Evolutionary conservation across 2,329 filamentous ascomycete genomes (phyloP).

Genomic region (Aspergillus sp.): DNA sequence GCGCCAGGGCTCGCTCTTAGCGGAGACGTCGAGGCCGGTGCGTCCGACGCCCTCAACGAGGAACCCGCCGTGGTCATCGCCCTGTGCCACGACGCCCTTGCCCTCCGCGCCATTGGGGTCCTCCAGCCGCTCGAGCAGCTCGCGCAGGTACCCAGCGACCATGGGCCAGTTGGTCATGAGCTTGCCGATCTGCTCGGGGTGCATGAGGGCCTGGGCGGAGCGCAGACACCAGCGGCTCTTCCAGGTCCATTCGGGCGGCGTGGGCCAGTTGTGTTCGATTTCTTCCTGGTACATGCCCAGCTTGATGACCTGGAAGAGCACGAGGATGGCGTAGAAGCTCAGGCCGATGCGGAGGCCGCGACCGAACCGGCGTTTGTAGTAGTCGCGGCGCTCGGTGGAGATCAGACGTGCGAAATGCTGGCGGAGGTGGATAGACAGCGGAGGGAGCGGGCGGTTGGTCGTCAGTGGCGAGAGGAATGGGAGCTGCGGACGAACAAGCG

Average conservation of each 20-base stretch:
- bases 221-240: slow-evolving; percentile 67
- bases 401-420: slow-evolving; percentile 65
- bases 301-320: slow-evolving; percentile 59
- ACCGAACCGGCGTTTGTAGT: slow-evolving; percentile 51
- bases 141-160: slow-evolving; percentile 59
- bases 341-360: slow-evolving; percentile 67
- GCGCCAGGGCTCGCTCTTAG: slow-evolving; percentile 79
- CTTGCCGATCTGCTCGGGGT: slow-evolving; percentile 53
- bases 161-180: slow-evolving; percentile 66
- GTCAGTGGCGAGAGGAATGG: slow-evolving; percentile 62
- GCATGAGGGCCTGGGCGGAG: slow-evolving; percentile 59
- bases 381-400: slow-evolving; percentile 65
- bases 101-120: slow-evolving; percentile 64
- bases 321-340: slow-evolving; percentile 67
- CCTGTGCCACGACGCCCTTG: slow-evolving; percentile 57
- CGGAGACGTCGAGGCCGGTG: slow-evolving; percentile 65
- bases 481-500: slow-evolving; percentile 58
- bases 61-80: slow-evolving; percentile 42
- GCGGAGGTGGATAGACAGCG: slow-evolving; percentile 53
- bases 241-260: slow-evolving; percentile 77
- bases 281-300: slow-evolving; percentile 70
- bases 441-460: slow-evolving; percentile 43
- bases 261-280: slow-evolving; percentile 73
- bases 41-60: slow-evolving; percentile 55
- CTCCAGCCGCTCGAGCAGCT: slow-evolving; percentile 66